phyloP scores from a whole-genome alignment of 106 monocot genomes.

The Vanilla planifolia region DNA sequence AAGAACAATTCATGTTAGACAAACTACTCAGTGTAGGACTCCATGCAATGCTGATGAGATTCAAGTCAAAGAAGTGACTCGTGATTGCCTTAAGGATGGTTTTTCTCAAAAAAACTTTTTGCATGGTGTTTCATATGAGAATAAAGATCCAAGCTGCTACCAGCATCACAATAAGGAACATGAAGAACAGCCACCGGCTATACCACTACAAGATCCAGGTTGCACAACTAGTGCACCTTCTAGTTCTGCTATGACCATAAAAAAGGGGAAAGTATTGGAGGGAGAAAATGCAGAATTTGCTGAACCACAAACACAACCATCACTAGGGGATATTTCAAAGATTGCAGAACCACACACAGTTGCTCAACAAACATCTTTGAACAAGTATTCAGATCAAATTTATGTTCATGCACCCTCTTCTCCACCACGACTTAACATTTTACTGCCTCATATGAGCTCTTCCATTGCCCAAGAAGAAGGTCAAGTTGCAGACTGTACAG shows the following conservation, averaged over 20 bases:
- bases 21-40: not conserved
- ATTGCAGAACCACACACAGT: slow-evolving; percentile 5
- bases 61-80: not conserved
- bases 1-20: not conserved
- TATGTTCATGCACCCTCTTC: slow-evolving; percentile 18
- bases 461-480: not conserved
- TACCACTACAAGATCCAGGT: slow-evolving; percentile 14
- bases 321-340: not conserved
- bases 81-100: not conserved
- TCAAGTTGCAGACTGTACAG: not conserved
- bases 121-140: slow-evolving; percentile 1
- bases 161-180: slow-evolving; percentile 4
- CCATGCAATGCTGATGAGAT: no score
- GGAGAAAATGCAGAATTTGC: slow-evolving; percentile 1
- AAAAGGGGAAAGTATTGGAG: slow-evolving; percentile 14
- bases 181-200: slow-evolving; percentile 8
- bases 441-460: no score
- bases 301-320: slow-evolving; percentile 14
- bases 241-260: slow-evolving; percentile 8
- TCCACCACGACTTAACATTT: slow-evolving; percentile 20
- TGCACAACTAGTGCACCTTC: slow-evolving; percentile 14
- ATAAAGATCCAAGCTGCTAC: not conserved
- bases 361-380: slow-evolving; percentile 19
- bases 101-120: slow-evolving; percentile 7
- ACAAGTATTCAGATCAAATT: slow-evolving; percentile 25